Base-by-base conservation (phyloP, 164 flowering plant genomes). In the Magnolia sinica region DNA sequence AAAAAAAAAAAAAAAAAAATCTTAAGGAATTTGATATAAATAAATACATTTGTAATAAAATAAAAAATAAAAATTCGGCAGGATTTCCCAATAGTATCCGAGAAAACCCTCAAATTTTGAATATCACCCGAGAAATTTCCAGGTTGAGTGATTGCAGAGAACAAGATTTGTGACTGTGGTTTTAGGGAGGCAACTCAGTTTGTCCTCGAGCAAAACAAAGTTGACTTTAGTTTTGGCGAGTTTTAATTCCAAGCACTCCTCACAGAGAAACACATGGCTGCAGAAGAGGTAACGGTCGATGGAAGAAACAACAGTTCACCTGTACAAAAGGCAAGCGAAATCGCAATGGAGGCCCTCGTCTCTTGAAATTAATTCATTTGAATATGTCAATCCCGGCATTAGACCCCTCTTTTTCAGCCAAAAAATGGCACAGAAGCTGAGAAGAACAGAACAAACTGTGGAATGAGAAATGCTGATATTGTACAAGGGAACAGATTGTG, bases 261-360 rank as follows among this genome's bases (percentile, higher is more conserved):
- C 59, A 9, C 59, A 52, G 13, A 8, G 16, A 55, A 55, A 2
- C 61, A 55, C 19, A 55, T 11, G 18, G 18, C 61, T 55, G 16
- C 61, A 0, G 13, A 55, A 55, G 61, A 2, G 10, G 61, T 55
- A 55, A 16, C 0, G 61, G 61, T 55, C 0, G 18, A 55, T 11
- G 61, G 61, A 55, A 64, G 59, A 9, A 18, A 22, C 45, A 64
- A 66, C 50, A 52, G 14, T 7, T n/a, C 18, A 89, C 95, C 92
- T 87, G 82, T 91, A 90, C 31, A 93, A 81, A 72, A 90, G 85
- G 84, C 98, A 93, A 81, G 96, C 96, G 78, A 91, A 93, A 79
- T 93, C 96, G 75, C 98, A 91, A 72, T 91, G 98, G 27, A 93
- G 89, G 24, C 98, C 96, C 85, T 93, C 96, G 45, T 93, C 96